A percentile compares a stretch with the other conserved stretches of the same genome.
phyloP scores from a whole-genome alignment of 805 yeast genomes.

The Saturnispora bothae region DNA sequence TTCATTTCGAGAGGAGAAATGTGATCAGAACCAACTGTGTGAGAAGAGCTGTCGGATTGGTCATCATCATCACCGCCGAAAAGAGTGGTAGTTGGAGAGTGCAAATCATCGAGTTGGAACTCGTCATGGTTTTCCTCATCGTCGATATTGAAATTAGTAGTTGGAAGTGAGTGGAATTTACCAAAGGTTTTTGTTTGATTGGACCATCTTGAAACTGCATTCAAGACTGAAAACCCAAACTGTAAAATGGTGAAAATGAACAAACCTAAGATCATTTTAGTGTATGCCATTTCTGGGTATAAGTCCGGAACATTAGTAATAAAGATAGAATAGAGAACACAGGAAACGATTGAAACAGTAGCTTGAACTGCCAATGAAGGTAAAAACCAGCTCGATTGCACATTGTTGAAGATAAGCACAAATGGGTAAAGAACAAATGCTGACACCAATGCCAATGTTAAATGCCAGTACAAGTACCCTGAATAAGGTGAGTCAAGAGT shows the following conservation, averaged over 20 bases:
- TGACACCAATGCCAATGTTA: conserved; percentile 32
- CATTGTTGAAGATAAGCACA: conserved; percentile 51
- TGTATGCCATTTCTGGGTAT: conserved; percentile 71
- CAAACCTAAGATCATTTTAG: conserved; percentile 52
- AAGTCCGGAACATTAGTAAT: conserved; percentile 49
- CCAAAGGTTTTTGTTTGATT: background rate
- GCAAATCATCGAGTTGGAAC: conserved; percentile 23
- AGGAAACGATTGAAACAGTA: conserved; percentile 35
- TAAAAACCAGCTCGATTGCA: conserved; percentile 47
- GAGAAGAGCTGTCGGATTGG: background rate
- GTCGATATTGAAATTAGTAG: conserved; percentile 9
- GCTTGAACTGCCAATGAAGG: conserved; percentile 46
- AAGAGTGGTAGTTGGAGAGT: conserved; percentile 29
- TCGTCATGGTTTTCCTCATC: no score
- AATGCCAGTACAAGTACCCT: conserved; percentile 45
- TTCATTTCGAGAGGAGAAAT: background rate
- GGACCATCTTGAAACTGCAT: conserved; percentile 36
- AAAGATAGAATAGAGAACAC: conserved; percentile 47
- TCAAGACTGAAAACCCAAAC: conserved; percentile 41
- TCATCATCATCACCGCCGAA: conserved; percentile 18
- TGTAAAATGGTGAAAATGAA: conserved; percentile 45
- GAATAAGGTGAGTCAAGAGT: conserved; percentile 41
- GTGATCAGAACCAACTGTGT: background rate
- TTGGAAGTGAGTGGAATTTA: conserved; percentile 7
- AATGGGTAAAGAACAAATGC: conserved; percentile 57